These are phyloP conservation scores for Hemileccinum rubropunctum DNA, from an alignment of 768 basidiomycete species.

Conservation along the genomic window DNA sequence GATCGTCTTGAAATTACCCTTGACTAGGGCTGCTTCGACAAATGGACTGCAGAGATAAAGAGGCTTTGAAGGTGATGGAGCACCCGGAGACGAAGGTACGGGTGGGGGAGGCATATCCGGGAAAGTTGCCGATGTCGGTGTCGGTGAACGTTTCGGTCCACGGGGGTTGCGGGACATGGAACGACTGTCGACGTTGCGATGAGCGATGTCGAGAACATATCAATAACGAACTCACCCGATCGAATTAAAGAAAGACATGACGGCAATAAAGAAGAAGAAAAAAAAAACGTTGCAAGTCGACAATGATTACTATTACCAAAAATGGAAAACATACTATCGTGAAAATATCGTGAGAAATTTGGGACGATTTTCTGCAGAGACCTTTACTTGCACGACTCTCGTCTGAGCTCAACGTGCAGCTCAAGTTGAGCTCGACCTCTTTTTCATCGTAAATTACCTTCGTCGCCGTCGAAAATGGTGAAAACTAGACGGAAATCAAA, in stretches of 20 bases:
- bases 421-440: constrained; percentile 33
- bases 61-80: constrained; percentile 44
- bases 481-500: constrained; percentile 66
- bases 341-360: constrained; percentile 20
- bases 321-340: constrained; percentile 1
- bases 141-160: constrained; percentile 67
- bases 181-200: constrained; percentile 42
- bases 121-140: constrained; percentile 67
- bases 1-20: constrained; percentile 98
- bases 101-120: constrained; percentile 43
- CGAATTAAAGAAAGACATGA: constrained; percentile 83
- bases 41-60: constrained; percentile 93
- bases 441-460: background rate
- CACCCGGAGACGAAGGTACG: constrained; percentile 38
- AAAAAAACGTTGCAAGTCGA: background rate
- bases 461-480: constrained; percentile 27
- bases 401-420: constrained; percentile 34
- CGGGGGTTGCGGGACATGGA: constrained; percentile 76
- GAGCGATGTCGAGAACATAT: constrained; percentile 2
- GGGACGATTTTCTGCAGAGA: constrained; percentile 3
- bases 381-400: constrained; percentile 3
- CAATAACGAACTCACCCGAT: constrained; percentile 53
- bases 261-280: background rate
- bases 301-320: constrained; percentile 6
- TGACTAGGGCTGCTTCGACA: constrained; percentile 91